phyloP scores from a whole-genome alignment of 352 stramenopile species.

The Pythium folliculosum region DNA sequence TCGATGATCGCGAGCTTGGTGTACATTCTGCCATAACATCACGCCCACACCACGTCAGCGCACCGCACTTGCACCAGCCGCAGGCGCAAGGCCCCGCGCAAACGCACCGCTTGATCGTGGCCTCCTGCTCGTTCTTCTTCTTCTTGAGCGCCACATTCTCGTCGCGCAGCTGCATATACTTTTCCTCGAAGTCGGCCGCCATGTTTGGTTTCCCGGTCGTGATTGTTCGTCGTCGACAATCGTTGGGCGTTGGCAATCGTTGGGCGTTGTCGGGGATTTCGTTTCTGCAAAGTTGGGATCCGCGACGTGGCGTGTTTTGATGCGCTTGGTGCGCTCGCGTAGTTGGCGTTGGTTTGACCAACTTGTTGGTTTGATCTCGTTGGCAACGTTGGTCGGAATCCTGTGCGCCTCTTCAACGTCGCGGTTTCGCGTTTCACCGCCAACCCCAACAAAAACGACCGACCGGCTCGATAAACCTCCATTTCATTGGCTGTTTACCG shows the following conservation, averaged over 20 bases:
- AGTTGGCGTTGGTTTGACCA: not conserved
- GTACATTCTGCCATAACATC: slow-evolving; percentile 62
- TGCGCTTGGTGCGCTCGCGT: not conserved
- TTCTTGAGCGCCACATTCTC: slow-evolving; percentile 87
- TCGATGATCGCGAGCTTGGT: slow-evolving; percentile 90
- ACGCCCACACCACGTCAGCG: not conserved
- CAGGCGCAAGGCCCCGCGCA: not conserved
- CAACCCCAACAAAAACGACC: slow-evolving; percentile 16
- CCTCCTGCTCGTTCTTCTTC: slow-evolving; percentile 92
- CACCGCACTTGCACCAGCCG: not conserved
- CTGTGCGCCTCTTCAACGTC: slow-evolving; percentile 1
- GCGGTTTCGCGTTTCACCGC: not conserved
- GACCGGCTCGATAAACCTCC: not conserved
- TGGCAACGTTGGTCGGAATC: not conserved
- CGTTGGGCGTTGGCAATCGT: not conserved
- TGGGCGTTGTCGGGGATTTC: not conserved
- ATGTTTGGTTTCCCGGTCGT: slow-evolving; percentile 27
- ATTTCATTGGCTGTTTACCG: not conserved
- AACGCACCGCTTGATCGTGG: slow-evolving; percentile 80
- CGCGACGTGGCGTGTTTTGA: not conserved
- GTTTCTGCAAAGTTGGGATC: not conserved
- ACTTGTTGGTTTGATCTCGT: not conserved
- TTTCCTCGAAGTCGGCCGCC: slow-evolving; percentile 77
- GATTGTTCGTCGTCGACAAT: not conserved
- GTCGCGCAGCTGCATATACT: slow-evolving; percentile 81